phyloP scores from a whole-genome alignment of 169 alveolate genomes.

The Plasmodium vivax region DNA sequence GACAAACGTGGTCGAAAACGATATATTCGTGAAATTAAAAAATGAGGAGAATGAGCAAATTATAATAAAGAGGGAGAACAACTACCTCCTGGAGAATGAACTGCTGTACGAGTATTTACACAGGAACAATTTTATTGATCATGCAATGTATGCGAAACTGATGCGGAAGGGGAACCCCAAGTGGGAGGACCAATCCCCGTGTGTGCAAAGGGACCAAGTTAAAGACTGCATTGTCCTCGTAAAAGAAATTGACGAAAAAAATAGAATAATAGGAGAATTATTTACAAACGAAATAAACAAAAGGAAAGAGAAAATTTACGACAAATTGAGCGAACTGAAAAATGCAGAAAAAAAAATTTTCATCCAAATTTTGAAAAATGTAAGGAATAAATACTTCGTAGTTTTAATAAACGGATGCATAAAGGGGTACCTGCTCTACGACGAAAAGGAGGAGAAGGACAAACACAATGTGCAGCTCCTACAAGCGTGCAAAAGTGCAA shows the following conservation, averaged over 20 bases:
- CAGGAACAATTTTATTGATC: slow-evolving; percentile 33
- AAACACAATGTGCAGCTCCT: not conserved
- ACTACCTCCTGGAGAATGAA: slow-evolving; percentile 55
- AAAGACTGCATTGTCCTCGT: slow-evolving; percentile 41
- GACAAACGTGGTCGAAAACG: slow-evolving; percentile 28
- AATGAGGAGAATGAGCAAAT: slow-evolving; percentile 12
- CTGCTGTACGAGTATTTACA: slow-evolving; percentile 42
- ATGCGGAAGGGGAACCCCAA: not conserved
- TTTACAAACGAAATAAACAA: slow-evolving; percentile 49
- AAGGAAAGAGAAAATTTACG: slow-evolving; percentile 70
- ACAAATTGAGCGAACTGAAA: slow-evolving; percentile 58
- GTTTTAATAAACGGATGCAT: slow-evolving; percentile 73
- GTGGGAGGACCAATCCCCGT: not conserved
- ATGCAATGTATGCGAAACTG: slow-evolving; percentile 14
- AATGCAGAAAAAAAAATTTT: slow-evolving; percentile 47
- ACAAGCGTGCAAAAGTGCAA: not conserved
- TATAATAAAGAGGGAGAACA: slow-evolving; percentile 64
- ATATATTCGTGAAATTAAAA: slow-evolving; percentile 65
- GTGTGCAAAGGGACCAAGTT: not conserved
- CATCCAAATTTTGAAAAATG: slow-evolving; percentile 65
- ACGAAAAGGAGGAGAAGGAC: not conserved
- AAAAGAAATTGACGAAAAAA: slow-evolving; percentile 26
- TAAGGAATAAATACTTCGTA: slow-evolving; percentile 67
- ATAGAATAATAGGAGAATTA: slow-evolving; percentile 60
- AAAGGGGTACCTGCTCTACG: slow-evolving; percentile 56